Evolutionary conservation across 345 rosid genomes (phyloP).

Genomic region (Jatropha curcas): DNA sequence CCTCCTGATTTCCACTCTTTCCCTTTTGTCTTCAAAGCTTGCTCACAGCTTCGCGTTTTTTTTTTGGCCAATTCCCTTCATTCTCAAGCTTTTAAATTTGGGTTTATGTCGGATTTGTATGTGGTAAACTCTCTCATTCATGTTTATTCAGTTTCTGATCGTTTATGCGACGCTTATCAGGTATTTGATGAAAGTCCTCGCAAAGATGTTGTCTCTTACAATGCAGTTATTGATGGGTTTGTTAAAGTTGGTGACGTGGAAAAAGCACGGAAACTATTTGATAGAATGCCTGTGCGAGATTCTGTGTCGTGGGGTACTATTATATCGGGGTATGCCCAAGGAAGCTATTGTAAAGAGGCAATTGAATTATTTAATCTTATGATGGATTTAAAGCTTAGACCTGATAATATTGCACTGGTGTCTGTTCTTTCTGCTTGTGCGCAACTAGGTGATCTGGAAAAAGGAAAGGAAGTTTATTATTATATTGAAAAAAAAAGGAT

Average conservation of each 20-base stretch:
- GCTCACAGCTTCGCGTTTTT: conserved; percentile 38
- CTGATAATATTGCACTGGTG: conserved; percentile 59
- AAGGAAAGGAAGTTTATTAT: conserved; percentile 52
- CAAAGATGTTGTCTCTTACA: conserved; percentile 59
- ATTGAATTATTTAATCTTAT: conserved; percentile 48
- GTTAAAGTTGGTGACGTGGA: conserved; percentile 51
- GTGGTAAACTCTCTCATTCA: conserved; percentile 52
- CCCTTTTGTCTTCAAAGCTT: conserved; percentile 69
- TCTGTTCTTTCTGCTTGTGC: conserved; percentile 86
- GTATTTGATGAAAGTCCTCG: conserved; percentile 55
- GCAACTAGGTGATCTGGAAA: conserved; percentile 53
- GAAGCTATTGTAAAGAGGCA: conserved; percentile 43
- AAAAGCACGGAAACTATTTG: conserved; percentile 51
- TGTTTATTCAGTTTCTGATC: conserved; percentile 23
- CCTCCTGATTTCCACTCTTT: conserved; percentile 61
- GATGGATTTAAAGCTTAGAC: conserved; percentile 41
- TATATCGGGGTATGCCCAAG: conserved; percentile 58
- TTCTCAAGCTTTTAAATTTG: conserved; percentile 48
- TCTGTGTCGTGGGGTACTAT: conserved; percentile 71
- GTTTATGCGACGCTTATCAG: conserved; percentile 31
- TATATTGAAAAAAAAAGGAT: conserved; percentile 37
- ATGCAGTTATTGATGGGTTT: conserved; percentile 59
- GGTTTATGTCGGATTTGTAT: conserved; percentile 54
- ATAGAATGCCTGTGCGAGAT: conserved; percentile 58
- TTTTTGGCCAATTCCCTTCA: conserved; percentile 45